Conservation (phyloP, 192 early-diverging fungal genomes). For the Tieghemiomyces parasiticus region DNA sequence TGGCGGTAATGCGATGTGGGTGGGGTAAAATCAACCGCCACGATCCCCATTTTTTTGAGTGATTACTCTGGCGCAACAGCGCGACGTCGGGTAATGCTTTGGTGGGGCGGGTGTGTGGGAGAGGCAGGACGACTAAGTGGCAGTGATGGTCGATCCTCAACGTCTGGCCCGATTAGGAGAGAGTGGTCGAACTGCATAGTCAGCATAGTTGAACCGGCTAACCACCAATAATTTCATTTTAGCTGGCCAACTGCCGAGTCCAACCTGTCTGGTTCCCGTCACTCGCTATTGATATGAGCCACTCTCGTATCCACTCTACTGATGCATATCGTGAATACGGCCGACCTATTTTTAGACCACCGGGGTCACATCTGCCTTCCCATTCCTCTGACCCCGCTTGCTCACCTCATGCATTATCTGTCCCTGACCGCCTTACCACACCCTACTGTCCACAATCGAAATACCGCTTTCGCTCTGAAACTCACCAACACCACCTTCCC, state of each 20-base stretch:
- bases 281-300: background rate
- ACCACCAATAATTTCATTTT: background rate
- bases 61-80: too few relatives aligned
- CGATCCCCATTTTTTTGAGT: too few relatives aligned
- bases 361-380: background rate
- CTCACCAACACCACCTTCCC: background rate
- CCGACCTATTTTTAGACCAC: too few relatives aligned
- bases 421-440: background rate
- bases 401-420: background rate
- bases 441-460: background rate
- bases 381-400: background rate
- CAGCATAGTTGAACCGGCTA: background rate
- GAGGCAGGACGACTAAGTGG: too few relatives aligned
- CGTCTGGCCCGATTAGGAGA: background rate
- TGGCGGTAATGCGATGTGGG: too few relatives aligned
- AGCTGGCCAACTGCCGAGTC: too few relatives aligned
- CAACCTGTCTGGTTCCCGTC: too few relatives aligned
- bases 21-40: too few relatives aligned
- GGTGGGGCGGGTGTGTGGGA: too few relatives aligned
- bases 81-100: too few relatives aligned
- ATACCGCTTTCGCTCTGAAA: background rate
- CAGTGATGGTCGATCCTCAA: background rate
- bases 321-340: background rate
- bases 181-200: background rate
- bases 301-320: background rate